Percentiles rank a stretch among this genome's conserved stretches.
These are phyloP conservation scores for Paramecium octaurelia DNA, from an alignment of 73 alveolate species.

Conservation along the genomic window DNA sequence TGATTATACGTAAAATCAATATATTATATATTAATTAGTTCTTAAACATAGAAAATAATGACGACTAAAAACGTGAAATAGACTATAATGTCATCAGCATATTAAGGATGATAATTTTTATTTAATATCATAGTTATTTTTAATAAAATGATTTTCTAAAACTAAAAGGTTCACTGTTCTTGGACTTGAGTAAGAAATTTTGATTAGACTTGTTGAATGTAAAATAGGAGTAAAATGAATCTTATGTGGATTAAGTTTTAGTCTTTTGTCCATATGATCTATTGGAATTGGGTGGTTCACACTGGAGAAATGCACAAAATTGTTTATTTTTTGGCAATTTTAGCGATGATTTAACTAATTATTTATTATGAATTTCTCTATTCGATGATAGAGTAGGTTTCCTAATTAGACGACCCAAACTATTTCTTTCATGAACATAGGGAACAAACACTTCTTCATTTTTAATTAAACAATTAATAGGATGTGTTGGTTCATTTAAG, in stretches of 20 bases:
- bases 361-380: not conserved
- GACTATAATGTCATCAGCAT: slow-evolving; percentile 4
- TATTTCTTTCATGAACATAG: not conserved
- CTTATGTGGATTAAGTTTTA: not conserved
- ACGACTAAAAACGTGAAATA: slow-evolving; percentile 22
- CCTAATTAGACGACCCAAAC: not conserved
- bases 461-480: not conserved
- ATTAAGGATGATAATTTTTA: not conserved
- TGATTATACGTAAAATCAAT: not conserved
- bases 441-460: not conserved
- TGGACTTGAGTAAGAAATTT: not conserved
- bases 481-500: not conserved
- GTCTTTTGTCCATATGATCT: not conserved
- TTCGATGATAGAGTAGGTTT: not conserved
- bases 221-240: not conserved
- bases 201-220: not conserved
- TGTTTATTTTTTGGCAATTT: not conserved
- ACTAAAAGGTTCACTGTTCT: not conserved
- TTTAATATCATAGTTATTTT: not conserved
- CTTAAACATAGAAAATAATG: not conserved
- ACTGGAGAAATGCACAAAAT: not conserved
- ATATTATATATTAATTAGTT: not conserved
- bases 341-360: not conserved
- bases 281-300: not conserved
- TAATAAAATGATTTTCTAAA: not conserved